phyloP scores from a whole-genome alignment of 208 protist genomes.

The Leishmania martiniquensis region DNA sequence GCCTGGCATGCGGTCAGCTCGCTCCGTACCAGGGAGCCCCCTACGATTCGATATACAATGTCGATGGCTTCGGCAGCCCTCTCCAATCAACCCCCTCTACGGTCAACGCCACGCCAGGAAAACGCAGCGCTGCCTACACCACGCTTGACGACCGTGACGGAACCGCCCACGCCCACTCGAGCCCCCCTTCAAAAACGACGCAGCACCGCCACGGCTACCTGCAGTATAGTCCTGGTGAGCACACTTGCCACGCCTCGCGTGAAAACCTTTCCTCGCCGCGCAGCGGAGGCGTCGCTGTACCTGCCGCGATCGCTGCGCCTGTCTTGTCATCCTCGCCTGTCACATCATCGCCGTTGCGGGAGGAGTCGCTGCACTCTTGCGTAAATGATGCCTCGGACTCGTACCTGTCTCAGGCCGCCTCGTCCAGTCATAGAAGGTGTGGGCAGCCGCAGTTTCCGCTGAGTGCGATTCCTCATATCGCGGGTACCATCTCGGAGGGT shows the following conservation, averaged over 20 bases:
- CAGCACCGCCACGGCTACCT: background rate
- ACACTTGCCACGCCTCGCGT: background rate
- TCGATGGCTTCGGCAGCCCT: background rate
- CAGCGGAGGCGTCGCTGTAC: background rate
- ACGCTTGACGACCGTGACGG: background rate
- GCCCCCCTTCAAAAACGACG: background rate
- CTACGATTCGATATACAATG: background rate
- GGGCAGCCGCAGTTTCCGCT: background rate
- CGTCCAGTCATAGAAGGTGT: background rate
- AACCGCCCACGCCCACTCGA: background rate
- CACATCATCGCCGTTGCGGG: background rate
- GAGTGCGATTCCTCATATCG: background rate
- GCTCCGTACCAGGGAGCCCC: constrained; percentile 20
- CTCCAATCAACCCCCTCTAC: background rate
- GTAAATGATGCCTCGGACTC: constrained; percentile 21
- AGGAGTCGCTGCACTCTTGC: constrained; percentile 2
- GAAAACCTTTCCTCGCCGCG: background rate
- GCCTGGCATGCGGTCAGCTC: constrained; percentile 32
- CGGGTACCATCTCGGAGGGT: background rate
- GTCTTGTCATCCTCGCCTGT: background rate
- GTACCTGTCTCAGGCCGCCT: constrained; percentile 14
- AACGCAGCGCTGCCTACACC: background rate
- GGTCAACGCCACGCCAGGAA: background rate
- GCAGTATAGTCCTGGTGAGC: background rate
- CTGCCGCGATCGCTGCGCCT: background rate